Percentiles rank a stretch among this genome's conserved stretches.
Conservation (phyloP, 129 eudicot species). For the Escallonia herrerae region DNA sequence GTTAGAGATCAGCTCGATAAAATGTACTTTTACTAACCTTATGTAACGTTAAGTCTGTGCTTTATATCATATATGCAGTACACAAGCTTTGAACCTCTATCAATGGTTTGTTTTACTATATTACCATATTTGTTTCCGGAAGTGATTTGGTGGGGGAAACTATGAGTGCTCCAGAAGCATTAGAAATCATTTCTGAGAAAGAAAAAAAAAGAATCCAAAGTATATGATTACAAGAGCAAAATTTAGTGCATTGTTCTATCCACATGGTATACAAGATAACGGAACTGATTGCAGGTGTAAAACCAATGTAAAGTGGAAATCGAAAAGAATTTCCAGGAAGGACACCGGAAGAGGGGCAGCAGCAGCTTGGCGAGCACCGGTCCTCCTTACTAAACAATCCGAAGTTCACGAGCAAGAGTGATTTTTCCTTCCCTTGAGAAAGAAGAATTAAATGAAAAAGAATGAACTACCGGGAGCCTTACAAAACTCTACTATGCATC, state of each 20-base stretch:
- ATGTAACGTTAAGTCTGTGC: too few species aligned
- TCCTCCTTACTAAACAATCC: constrained; percentile 16
- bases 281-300: constrained; percentile 12
- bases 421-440: constrained; percentile 6
- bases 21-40: too few species aligned
- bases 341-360: background rate
- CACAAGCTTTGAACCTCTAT: too few species aligned
- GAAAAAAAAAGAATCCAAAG: background rate
- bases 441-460: background rate
- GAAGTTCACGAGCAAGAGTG: constrained; percentile 14
- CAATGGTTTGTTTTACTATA: too few species aligned
- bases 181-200: background rate
- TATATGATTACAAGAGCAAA: background rate
- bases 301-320: constrained; percentile 20
- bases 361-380: background rate
- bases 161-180: too few species aligned
- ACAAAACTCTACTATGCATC: background rate
- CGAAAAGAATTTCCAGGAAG: constrained; percentile 4
- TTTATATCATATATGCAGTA: too few species aligned
- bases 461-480: constrained; percentile 6
- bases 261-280: constrained; percentile 11
- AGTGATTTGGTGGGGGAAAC: too few species aligned
- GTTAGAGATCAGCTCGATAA: too few species aligned
- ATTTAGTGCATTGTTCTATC: background rate
- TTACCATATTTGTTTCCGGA: too few species aligned